Evolutionary conservation across 2,329 filamentous ascomycete species (phyloP), one percentile per base, ranked within the genome.

Genomic region (Neurospora sp.): DNA sequence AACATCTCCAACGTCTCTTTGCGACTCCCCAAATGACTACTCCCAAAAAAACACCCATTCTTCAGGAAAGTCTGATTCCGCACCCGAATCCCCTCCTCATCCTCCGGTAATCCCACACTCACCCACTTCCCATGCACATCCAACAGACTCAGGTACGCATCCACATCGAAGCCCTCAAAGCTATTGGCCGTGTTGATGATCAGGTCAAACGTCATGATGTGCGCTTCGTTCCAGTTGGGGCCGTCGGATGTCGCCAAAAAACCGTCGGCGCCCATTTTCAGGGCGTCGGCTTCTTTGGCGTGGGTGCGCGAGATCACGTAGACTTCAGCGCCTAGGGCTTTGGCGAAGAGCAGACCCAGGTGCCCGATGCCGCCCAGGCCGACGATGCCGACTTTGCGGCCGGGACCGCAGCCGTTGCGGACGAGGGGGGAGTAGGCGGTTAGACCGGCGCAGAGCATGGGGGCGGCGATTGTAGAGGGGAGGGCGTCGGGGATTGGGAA

Each of bases 361-460:
- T 92, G 90, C 6, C 90, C 90, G 69, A 92, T 86, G 12, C 90
- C 90, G 19, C 90, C 90, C 73, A 93, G 82, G 72, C 91, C 91
- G 8, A 93, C 87, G 71, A 94, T 87, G 43, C 86, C 91, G 28
- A 93, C 88, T 82, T 92, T 92, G 83, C 92, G 92, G 72, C 92
- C 92, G 0, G 91, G 91, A 0, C 91, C 91, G 71, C 86, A 86
- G 28, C 91, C 91, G 76, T 93, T 89, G 67, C 92, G 87, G 73
- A 92, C 89, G 15, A 97, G 84, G 1, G 93, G 92, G 71, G 87
- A 91, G 82, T 89, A 96, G 71, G 89, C 88, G 3, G 93, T 96
- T 74, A 96, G 84, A 73, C 93, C 93, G 52, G 92, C 93, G 80
- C 93, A 96, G 74, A 96, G 85, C 91, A 94, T 93, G 10, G 91